Evolutionary conservation across 768 basidiomycete species (phyloP).

Genomic region (Rhizopogon roseolus): DNA sequence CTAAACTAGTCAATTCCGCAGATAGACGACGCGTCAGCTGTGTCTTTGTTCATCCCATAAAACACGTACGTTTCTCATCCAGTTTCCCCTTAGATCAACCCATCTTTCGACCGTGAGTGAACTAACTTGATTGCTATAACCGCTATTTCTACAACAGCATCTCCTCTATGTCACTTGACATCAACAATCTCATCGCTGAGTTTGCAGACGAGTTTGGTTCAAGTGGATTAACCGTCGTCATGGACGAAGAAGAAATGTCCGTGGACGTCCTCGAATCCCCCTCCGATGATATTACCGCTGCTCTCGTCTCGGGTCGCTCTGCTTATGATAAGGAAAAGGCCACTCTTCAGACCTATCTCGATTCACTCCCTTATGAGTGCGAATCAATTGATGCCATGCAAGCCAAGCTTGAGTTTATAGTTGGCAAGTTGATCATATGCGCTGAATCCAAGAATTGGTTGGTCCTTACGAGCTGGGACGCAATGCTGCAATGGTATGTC

Average conservation of each 20-base stretch:
- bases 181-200: conserved; percentile 21
- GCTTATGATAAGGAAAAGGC: conserved; percentile 54
- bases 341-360: conserved; percentile 60
- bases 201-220: conserved; percentile 11
- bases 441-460: conserved; percentile 76
- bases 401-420: conserved; percentile 59
- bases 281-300: conserved; percentile 22
- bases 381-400: conserved; percentile 74
- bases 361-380: conserved; percentile 67
- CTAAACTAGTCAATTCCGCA: conserved; percentile 1
- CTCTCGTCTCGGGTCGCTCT: conserved; percentile 23
- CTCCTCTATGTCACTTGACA: conserved; percentile 11
- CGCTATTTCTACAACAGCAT: neutral
- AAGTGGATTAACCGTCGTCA: conserved; percentile 23
- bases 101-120: neutral
- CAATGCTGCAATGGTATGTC: conserved; percentile 68
- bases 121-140: neutral
- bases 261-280: conserved; percentile 40
- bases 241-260: conserved; percentile 61
- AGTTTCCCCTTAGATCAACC: conserved; percentile 6
- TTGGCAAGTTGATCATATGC: conserved; percentile 63
- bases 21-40: conserved; percentile 25
- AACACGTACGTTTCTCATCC: conserved; percentile 19
- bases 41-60: conserved; percentile 5
- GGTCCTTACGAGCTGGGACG: conserved; percentile 72